Conservation (phyloP, 805 yeast species). For the Suhomyces sp. region DNA sequence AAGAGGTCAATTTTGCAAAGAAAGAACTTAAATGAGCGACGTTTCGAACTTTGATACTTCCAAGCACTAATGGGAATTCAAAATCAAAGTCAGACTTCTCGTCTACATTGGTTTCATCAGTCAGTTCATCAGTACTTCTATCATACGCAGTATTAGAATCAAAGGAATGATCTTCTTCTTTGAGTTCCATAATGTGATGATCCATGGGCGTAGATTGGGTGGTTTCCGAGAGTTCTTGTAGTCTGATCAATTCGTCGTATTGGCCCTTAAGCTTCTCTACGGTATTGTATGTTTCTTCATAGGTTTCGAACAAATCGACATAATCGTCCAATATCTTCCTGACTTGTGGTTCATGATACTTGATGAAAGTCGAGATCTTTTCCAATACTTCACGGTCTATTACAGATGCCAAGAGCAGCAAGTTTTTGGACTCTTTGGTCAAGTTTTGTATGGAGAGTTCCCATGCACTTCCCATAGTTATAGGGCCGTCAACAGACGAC, state of each 20-base stretch:
- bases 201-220: conserved; percentile 3
- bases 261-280: conserved; percentile 29
- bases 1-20: conserved; percentile 18
- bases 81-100: conserved; percentile 13
- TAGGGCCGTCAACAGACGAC: not conserved
- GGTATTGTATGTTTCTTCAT: conserved; percentile 18
- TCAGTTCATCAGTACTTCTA: conserved; percentile 3
- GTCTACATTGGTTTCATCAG: not conserved
- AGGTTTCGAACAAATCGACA: conserved; percentile 22
- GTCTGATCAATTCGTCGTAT: conserved; percentile 27
- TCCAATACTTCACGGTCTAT: conserved; percentile 36
- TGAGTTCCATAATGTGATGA: not conserved
- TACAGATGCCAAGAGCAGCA: conserved; percentile 25
- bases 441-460: conserved; percentile 18
- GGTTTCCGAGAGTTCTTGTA: conserved; percentile 29
- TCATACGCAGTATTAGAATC: not conserved
- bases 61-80: conserved; percentile 32
- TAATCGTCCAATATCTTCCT: conserved; percentile 20
- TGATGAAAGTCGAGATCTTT: conserved; percentile 32
- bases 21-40: conserved; percentile 20
- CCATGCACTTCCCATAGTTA: conserved; percentile 7
- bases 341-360: conserved; percentile 34
- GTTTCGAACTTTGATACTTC: conserved; percentile 19
- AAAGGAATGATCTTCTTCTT: not conserved
- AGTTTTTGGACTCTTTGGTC: conserved; percentile 20